Conservation (phyloP, 2,329 filamentous ascomycete genomes). For the Ilyonectria robusta region DNA sequence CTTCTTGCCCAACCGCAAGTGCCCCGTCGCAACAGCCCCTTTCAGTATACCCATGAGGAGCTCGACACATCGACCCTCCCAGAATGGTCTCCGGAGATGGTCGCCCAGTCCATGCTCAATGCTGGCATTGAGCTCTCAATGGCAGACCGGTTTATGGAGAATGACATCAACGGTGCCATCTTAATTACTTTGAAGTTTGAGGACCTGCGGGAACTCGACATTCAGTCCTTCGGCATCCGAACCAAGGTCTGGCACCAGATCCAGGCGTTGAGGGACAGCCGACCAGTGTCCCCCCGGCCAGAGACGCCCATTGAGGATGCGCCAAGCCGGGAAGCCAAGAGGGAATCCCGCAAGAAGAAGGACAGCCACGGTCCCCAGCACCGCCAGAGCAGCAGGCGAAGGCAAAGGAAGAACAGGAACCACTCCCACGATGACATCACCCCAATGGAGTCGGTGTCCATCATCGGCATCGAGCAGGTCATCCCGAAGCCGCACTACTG, state of each 20-base stretch:
- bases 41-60: slow-evolving; percentile 69
- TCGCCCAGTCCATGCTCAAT: slow-evolving; percentile 89
- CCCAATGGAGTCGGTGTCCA: slow-evolving; percentile 87
- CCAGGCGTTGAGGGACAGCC: slow-evolving; percentile 74
- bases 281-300: slow-evolving; percentile 64
- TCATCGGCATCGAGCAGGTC: slow-evolving; percentile 91
- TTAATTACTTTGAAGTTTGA: slow-evolving; percentile 93
- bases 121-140: slow-evolving; percentile 83
- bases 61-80: slow-evolving; percentile 73
- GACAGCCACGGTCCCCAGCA: slow-evolving; percentile 53
- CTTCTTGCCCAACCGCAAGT: slow-evolving; percentile 43
- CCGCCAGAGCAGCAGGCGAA: slow-evolving; percentile 59
- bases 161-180: slow-evolving; percentile 92
- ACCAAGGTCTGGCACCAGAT: slow-evolving; percentile 87
- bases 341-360: slow-evolving; percentile 59
- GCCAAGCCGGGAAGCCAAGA: slow-evolving; percentile 65
- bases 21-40: slow-evolving; percentile 63
- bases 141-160: slow-evolving; percentile 87
- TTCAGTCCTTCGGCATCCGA: slow-evolving; percentile 84
- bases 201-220: slow-evolving; percentile 85
- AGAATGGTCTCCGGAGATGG: slow-evolving; percentile 81
- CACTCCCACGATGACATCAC: slow-evolving; percentile 75
- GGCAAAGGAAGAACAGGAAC: slow-evolving; percentile 56
- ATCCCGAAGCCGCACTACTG: slow-evolving; percentile 88
- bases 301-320: slow-evolving; percentile 74